A percentile compares a stretch with the other conserved stretches of the same genome.
Evolutionary conservation across 1,284 basidiomycete genomes (phyloP).

Genomic region (Rhodofomes roseus): DNA sequence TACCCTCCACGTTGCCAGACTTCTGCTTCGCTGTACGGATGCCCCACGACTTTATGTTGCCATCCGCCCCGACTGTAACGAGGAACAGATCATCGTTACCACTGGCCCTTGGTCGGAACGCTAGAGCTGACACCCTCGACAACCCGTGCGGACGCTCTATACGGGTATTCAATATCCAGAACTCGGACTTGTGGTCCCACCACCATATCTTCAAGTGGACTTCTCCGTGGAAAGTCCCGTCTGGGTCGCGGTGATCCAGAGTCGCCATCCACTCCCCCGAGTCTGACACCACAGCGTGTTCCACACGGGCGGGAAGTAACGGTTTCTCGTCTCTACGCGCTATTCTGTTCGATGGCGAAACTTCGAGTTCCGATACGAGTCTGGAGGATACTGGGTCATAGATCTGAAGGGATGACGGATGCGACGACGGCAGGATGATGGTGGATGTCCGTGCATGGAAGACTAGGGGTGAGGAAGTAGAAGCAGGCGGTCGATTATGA

Average conservation of each 20-base stretch:
- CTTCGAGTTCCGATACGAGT: conserved; percentile 85
- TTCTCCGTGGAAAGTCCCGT: conserved; percentile 61
- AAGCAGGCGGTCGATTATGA: conserved; percentile 36
- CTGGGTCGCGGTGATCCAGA: conserved; percentile 72
- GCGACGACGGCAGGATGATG: conserved; percentile 87
- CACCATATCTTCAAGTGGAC: conserved; percentile 89
- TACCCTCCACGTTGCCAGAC: conserved; percentile 46
- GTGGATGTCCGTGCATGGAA: conserved; percentile 71
- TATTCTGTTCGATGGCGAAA: conserved; percentile 91
- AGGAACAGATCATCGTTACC: conserved; percentile 36
- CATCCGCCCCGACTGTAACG: conserved; percentile 68
- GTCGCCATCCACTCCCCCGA: conserved; percentile 93
- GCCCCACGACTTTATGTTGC: conserved; percentile 72
- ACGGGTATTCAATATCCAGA: conserved; percentile 83
- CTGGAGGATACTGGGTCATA: conserved; percentile 76
- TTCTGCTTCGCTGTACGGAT: conserved; percentile 43
- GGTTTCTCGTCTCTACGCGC: conserved; percentile 80
- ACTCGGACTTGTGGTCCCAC: conserved; percentile 62
- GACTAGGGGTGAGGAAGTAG: conserved; percentile 58
- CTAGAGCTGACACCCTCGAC: conserved; percentile 59
- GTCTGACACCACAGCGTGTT: conserved; percentile 63
- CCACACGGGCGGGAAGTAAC: conserved; percentile 77
- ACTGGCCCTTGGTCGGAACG: conserved; percentile 54
- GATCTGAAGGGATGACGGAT: conserved; percentile 92
- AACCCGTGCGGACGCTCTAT: conserved; percentile 87